Evolutionary conservation across 1,284 basidiomycete genomes (phyloP).

Genomic region (Heterobasidion parviporum): DNA sequence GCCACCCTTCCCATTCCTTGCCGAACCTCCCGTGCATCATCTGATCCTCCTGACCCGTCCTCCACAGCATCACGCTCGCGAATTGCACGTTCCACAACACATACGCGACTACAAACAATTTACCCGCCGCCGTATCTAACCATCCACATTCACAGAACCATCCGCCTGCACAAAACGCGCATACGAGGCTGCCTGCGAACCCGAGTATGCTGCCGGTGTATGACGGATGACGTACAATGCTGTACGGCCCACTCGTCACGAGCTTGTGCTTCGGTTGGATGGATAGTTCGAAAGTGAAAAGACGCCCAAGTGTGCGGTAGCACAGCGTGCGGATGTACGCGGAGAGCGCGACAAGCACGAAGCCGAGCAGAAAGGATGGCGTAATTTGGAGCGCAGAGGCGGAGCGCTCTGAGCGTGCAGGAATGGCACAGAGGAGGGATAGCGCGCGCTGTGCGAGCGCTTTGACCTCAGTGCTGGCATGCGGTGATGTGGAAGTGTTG

Average conservation of each 20-base stretch:
- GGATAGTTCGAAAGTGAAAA: constrained; percentile 60
- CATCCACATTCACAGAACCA: constrained; percentile 9
- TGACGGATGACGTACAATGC: constrained; percentile 32
- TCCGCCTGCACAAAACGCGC: constrained; percentile 21
- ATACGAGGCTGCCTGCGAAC: constrained; percentile 22
- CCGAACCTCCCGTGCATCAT: constrained; percentile 42
- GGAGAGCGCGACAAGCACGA: constrained; percentile 37
- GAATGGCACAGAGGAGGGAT: no score
- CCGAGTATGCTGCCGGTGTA: constrained; percentile 2
- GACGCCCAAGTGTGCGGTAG: constrained; percentile 33
- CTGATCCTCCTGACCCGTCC: constrained; percentile 44
- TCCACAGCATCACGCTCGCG: constrained; percentile 2
- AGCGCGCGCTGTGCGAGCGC: no score
- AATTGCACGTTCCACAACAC: constrained; percentile 33
- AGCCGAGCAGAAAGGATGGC: constrained; percentile 39
- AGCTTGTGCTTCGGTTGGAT: constrained; percentile 46
- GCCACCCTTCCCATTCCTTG: constrained; percentile 43
- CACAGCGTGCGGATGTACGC: constrained; percentile 29
- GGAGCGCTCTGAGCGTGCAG: no score
- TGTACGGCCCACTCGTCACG: constrained; percentile 45
- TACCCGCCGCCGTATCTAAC: constrained; percentile 26
- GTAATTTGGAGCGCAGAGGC: background rate
- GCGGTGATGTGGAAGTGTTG: no score
- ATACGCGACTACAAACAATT: constrained; percentile 46
- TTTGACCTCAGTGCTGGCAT: no score